Conservation (phyloP, 2,329 filamentous ascomycete species). For the Didymella lethalis region DNA sequence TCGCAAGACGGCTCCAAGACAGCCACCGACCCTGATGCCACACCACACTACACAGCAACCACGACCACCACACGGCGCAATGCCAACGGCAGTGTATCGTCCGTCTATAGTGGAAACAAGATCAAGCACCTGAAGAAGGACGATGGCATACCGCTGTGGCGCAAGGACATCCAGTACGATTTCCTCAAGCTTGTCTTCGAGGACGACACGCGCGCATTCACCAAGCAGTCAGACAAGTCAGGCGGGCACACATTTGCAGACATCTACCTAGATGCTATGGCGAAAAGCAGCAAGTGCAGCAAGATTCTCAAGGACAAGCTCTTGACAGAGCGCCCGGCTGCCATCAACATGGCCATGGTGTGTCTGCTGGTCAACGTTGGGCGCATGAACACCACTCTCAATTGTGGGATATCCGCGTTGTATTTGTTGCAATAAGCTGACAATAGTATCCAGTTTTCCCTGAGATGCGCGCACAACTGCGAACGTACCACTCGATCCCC, state of each 20-base stretch:
- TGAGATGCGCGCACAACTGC: conserved; percentile 96
- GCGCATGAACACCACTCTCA: conserved; percentile 97
- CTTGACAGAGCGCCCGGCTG: conserved; percentile 86
- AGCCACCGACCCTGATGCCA: conserved; percentile 36
- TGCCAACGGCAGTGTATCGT: conserved; percentile 70
- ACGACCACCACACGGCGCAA: conserved; percentile 65
- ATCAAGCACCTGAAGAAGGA: conserved; percentile 88
- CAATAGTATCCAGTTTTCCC: conserved; percentile 77
- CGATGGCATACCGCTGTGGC: conserved; percentile 85
- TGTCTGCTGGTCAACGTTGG: conserved; percentile 97
- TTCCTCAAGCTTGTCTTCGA: conserved; percentile 84
- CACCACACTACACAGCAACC: conserved; percentile 57
- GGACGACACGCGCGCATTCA: conserved; percentile 79
- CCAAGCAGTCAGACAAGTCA: conserved; percentile 85
- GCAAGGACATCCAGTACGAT: conserved; percentile 87
- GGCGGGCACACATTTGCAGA: conserved; percentile 83
- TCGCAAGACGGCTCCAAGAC: conserved; percentile 38
- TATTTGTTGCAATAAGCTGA: conserved; percentile 25
- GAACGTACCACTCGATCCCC: conserved; percentile 97
- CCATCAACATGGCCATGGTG: conserved; percentile 99
- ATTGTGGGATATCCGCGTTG: conserved; percentile 69
- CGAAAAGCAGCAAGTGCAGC: conserved; percentile 97
- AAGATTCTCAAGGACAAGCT: conserved; percentile 98
- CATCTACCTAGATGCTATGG: conserved; percentile 98
- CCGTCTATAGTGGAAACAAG: conserved; percentile 75